These are phyloP conservation scores for Planoprotostelium fungivorum DNA, from an alignment of 78 protist species.

Conservation along the genomic window DNA sequence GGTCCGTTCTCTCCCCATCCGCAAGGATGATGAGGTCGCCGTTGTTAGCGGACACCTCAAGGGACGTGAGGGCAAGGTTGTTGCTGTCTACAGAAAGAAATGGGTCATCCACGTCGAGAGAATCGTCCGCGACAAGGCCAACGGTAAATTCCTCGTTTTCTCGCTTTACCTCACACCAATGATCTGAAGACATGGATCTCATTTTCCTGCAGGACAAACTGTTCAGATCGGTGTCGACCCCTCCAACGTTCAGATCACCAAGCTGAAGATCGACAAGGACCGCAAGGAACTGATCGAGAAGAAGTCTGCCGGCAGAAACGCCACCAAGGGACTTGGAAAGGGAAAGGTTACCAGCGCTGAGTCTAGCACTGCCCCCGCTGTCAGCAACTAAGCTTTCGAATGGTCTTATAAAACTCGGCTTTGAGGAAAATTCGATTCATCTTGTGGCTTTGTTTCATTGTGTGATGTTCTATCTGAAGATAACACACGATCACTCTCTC, in stretches of 20 bases:
- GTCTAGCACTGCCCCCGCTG: background rate
- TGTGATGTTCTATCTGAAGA: too few relatives aligned
- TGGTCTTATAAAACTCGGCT: too few relatives aligned
- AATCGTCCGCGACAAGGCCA: slow-evolving; percentile 84
- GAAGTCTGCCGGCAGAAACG: slow-evolving; percentile 47
- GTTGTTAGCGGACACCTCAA: slow-evolving; percentile 89
- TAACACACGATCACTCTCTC: too few relatives aligned
- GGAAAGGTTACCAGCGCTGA: slow-evolving; percentile 61
- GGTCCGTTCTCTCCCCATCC: slow-evolving; percentile 95
- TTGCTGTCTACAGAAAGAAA: slow-evolving; percentile 89
- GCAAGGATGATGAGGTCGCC: slow-evolving; percentile 98
- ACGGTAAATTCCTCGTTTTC: slow-evolving; percentile 68
- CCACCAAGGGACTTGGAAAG: slow-evolving; percentile 55
- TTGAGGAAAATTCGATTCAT: too few relatives aligned
- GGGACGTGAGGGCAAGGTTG: slow-evolving; percentile 86
- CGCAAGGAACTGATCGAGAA: slow-evolving; percentile 89
- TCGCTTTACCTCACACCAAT: background rate
- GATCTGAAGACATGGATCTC: background rate
- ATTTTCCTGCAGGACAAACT: slow-evolving; percentile 4
- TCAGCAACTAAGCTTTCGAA: background rate
- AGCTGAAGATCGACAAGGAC: slow-evolving; percentile 91
- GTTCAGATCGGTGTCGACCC: slow-evolving; percentile 78
- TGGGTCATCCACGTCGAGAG: slow-evolving; percentile 94
- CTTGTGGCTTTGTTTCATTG: too few relatives aligned
- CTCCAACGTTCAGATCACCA: slow-evolving; percentile 87